Evolutionary conservation across 73 alveolate genomes (phyloP).

Genomic region (Paraurostyla sp.): DNA sequence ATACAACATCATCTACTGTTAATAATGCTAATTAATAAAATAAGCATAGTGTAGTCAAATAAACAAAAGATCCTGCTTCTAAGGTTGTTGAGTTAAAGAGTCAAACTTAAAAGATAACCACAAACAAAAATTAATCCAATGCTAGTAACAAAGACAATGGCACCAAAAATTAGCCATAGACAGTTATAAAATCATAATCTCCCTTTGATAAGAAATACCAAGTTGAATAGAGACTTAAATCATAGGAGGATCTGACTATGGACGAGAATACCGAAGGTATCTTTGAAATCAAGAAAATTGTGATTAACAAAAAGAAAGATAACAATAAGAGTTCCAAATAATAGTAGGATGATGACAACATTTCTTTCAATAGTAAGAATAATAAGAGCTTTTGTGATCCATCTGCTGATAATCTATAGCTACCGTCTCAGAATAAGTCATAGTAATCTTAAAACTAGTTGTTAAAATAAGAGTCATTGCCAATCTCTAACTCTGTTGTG

Average conservation of each 20-base stretch:
- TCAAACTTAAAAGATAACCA: not conserved
- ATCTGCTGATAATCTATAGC: too few species aligned
- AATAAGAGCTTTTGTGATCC: not conserved
- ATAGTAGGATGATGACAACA: not conserved
- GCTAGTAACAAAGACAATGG: too few species aligned
- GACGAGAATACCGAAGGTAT: not conserved
- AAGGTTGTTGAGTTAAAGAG: not conserved
- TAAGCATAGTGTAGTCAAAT: not conserved
- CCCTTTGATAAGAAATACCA: constrained; percentile 39
- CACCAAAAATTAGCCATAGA: too few species aligned
- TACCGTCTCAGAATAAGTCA: too few species aligned
- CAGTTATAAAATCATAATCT: not conserved
- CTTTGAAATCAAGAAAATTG: constrained; percentile 1
- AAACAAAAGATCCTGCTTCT: not conserved
- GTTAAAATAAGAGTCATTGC: too few species aligned
- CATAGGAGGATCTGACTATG: not conserved
- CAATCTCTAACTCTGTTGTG: too few species aligned
- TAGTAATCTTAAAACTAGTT: too few species aligned
- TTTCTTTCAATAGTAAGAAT: constrained; percentile 19
- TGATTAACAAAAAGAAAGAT: not conserved
- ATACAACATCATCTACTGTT: not conserved
- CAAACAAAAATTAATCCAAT: not conserved
- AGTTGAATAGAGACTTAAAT: not conserved
- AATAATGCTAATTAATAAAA: not conserved
- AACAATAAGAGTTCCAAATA: not conserved